Evolutionary conservation across 2,329 filamentous ascomycete species (phyloP).

Genomic region (Cladosporium sp.): DNA sequence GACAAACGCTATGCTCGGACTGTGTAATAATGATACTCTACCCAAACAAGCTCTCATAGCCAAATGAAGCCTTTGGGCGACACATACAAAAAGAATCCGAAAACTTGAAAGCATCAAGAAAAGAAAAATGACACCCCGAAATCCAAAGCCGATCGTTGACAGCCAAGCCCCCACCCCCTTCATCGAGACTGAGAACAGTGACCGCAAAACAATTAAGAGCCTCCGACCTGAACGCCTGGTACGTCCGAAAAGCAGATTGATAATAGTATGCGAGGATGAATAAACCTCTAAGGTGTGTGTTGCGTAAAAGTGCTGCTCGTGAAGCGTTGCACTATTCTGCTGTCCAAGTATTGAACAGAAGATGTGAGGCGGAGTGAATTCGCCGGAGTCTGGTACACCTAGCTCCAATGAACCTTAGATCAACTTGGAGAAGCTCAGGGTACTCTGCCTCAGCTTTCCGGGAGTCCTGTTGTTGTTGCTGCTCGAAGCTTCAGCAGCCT

Average conservation of each 20-base stretch:
- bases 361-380: neutral
- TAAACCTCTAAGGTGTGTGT: neutral
- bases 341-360: neutral
- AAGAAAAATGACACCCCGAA: neutral
- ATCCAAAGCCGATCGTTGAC: neutral
- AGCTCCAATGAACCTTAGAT: neutral
- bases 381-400: neutral
- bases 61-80: neutral
- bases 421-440: constrained; percentile 24
- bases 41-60: neutral
- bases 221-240: neutral
- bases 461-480: constrained; percentile 11
- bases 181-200: neutral
- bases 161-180: neutral
- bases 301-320: neutral
- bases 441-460: constrained; percentile 27
- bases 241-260: neutral
- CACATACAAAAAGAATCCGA: neutral
- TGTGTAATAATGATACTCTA: neutral
- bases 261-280: neutral
- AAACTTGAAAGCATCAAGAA: neutral
- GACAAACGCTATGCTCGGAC: neutral
- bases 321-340: neutral
- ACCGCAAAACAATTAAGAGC: neutral
- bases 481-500: constrained; percentile 4